phyloP scores from a whole-genome alignment of 192 early-diverging fungal genomes.

The Neocallimastix lanati region DNA sequence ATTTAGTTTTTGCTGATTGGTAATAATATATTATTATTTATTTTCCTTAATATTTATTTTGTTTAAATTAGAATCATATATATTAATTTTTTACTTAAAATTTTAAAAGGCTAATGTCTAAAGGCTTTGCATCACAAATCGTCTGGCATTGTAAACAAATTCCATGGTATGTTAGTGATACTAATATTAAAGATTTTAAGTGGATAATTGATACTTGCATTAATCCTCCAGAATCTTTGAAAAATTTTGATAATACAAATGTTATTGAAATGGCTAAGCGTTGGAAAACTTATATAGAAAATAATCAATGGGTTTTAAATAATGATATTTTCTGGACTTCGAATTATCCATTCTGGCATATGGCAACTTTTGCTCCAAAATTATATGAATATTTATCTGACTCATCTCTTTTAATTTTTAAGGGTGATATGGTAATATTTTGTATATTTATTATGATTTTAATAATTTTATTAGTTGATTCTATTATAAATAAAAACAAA shows the following conservation, averaged over 20 bases:
- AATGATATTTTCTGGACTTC: slow-evolving; percentile 74
- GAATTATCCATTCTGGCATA: slow-evolving; percentile 60
- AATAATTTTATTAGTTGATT: no score
- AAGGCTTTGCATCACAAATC: slow-evolving; percentile 35
- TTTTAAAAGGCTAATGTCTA: not conserved
- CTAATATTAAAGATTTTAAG: slow-evolving; percentile 62
- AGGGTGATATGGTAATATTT: slow-evolving; percentile 55
- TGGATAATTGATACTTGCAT: slow-evolving; percentile 18
- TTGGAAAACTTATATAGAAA: slow-evolving; percentile 47
- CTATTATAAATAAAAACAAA: slow-evolving; percentile 84
- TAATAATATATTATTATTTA: no score
- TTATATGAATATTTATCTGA: slow-evolving; percentile 32
- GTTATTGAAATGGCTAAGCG: slow-evolving; percentile 29
- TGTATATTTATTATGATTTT: no score
- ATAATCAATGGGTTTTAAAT: slow-evolving; percentile 43
- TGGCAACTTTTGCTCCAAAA: slow-evolving; percentile 42
- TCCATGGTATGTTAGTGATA: slow-evolving; percentile 96
- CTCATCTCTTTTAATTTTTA: slow-evolving; percentile 64
- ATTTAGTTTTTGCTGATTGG: not conserved
- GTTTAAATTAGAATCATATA: no score
- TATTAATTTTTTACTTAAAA: no score
- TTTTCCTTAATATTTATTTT: no score
- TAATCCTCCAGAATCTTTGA: not conserved
- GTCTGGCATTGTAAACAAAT: slow-evolving; percentile 72
- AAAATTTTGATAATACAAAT: slow-evolving; percentile 11